Evolutionary conservation across 148 eudicot species (phyloP).

Genomic region (Persicaria maculosa): DNA sequence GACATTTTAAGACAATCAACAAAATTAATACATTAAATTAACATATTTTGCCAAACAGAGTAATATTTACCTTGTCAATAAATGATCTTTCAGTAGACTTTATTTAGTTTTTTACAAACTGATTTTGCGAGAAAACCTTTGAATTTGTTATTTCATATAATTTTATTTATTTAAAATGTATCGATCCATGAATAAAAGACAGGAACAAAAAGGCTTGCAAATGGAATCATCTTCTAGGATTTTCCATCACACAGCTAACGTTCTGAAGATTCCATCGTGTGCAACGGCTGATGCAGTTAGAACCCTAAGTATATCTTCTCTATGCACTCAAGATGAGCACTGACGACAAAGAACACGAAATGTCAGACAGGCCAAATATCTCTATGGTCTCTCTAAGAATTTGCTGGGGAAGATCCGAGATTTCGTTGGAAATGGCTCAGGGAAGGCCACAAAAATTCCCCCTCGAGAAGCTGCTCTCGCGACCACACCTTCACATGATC

Average conservation of each 20-base stretch:
- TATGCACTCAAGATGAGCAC: neutral
- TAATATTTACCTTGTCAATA: no score
- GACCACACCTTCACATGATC: neutral
- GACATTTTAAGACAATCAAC: no score
- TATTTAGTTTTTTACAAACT: no score
- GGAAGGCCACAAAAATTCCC: neutral
- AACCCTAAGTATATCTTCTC: neutral
- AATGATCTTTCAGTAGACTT: no score
- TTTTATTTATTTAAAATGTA: no score
- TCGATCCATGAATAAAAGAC: neutral
- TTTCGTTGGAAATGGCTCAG: neutral
- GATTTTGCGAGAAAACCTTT: no score
- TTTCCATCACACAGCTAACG: neutral
- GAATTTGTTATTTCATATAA: no score
- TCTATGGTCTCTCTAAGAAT: neutral
- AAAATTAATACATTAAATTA: no score
- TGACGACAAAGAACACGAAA: neutral
- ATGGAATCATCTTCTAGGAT: neutral
- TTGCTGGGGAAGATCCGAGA: neutral
- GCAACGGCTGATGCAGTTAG: neutral
- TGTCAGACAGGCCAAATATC: neutral
- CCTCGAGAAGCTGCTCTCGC: neutral
- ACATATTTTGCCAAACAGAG: no score
- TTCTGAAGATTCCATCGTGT: neutral
- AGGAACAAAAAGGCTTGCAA: neutral